A percentile compares a stretch with the other conserved stretches of the same genome.
Evolutionary conservation across 2,329 filamentous ascomycete species (phyloP).

Genomic region (Calonectria hongkongensis): DNA sequence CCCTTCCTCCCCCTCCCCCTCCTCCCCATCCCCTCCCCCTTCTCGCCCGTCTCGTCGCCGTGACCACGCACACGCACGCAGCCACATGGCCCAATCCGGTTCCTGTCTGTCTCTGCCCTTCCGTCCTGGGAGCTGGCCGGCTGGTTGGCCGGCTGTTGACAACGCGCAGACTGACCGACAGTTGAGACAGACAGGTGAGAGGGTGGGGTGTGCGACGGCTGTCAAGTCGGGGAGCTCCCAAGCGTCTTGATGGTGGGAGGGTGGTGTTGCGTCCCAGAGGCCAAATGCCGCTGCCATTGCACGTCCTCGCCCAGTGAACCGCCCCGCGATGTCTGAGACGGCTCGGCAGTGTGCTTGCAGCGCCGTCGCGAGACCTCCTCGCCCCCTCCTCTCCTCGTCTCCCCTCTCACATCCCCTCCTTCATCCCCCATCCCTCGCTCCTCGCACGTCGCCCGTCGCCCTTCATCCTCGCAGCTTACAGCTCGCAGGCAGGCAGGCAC

Average conservation of each 20-base stretch:
- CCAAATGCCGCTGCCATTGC: conserved; percentile 22
- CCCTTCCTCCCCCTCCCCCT: not conserved
- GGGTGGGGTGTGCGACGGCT: conserved; percentile 34
- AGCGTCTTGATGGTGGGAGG: conserved; percentile 23
- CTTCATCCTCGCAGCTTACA: conserved; percentile 22
- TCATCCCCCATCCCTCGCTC: conserved; percentile 10
- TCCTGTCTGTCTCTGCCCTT: conserved; percentile 34
- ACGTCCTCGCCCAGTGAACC: conserved; percentile 35
- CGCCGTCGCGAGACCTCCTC: conserved; percentile 22
- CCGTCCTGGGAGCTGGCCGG: conserved; percentile 43
- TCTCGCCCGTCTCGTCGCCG: conserved; percentile 25
- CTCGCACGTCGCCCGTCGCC: not conserved
- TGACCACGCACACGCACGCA: conserved; percentile 38
- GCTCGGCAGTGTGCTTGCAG: conserved; percentile 37
- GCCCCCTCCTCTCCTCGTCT: conserved; percentile 11
- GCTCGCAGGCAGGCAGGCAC: conserved; percentile 45
- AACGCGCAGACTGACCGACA: conserved; percentile 29
- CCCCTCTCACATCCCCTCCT: conserved; percentile 18
- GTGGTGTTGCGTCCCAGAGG: conserved; percentile 31
- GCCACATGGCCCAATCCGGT: conserved; percentile 42
- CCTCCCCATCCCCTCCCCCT: conserved; percentile 1
- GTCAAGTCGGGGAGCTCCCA: conserved; percentile 28
- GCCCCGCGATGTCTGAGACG: conserved; percentile 40
- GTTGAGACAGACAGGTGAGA: conserved; percentile 29
- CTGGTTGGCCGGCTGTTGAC: conserved; percentile 43